Percentiles rank a stretch among this genome's conserved stretches.
phyloP scores from a whole-genome alignment of 192 early-diverging fungal species.

The Coemansia sp. region DNA sequence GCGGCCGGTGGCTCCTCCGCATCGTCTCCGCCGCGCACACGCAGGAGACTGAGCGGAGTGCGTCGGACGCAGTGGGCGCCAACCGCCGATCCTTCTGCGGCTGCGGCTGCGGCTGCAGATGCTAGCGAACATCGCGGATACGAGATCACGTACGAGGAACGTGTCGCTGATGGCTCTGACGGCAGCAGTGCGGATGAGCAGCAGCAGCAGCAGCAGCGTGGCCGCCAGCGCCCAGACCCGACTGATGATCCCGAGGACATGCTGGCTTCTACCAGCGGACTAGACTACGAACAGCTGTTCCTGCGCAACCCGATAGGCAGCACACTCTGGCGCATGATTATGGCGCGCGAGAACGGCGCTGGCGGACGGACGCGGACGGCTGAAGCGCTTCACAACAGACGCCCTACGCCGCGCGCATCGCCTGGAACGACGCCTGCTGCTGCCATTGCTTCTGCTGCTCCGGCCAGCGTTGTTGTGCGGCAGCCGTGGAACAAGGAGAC shows the following conservation, averaged over 20 bases:
- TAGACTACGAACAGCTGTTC: slow-evolving; percentile 1
- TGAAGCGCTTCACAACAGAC: not conserved
- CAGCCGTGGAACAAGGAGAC: slow-evolving; percentile 36
- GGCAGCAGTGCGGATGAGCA: not conserved
- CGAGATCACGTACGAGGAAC: slow-evolving; percentile 6
- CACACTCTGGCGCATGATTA: not conserved
- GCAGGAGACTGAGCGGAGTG: not conserved
- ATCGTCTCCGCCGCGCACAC: slow-evolving; percentile 6
- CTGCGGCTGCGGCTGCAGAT: too few relatives aligned
- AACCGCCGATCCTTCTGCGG: not conserved
- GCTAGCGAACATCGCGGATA: not conserved
- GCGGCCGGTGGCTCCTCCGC: not conserved
- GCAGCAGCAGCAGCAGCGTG: not conserved
- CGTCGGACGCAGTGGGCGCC: slow-evolving; percentile 6
- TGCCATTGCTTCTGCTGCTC: not conserved
- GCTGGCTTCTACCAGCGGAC: not conserved
- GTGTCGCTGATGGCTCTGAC: not conserved
- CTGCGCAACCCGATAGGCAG: not conserved
- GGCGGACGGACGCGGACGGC: not conserved
- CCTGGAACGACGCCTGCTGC: not conserved
- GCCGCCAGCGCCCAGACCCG: not conserved
- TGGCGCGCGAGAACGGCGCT: not conserved
- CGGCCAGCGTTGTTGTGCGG: slow-evolving; percentile 28
- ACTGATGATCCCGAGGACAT: not conserved
- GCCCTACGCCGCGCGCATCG: not conserved